A percentile compares a stretch with the other conserved stretches of the same genome.
Evolutionary conservation across 2,329 filamentous ascomycete species (phyloP).

Genomic region (Exophiala bonariae): DNA sequence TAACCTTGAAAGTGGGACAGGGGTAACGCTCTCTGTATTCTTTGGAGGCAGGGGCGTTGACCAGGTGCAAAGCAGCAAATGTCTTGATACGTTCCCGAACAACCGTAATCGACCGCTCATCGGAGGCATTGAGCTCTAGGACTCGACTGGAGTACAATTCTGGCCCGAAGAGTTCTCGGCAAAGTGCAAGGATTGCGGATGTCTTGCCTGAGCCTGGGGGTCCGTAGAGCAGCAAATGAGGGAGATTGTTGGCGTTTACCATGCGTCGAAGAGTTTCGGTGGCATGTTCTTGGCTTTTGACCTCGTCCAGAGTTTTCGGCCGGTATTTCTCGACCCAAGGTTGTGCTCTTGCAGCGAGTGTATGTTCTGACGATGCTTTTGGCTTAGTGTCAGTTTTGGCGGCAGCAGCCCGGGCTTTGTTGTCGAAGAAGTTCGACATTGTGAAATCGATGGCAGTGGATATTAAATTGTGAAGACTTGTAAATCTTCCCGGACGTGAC

Average conservation of each 20-base stretch:
- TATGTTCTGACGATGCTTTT: slow-evolving; percentile 58
- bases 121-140: slow-evolving; percentile 98
- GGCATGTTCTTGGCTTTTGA: slow-evolving; percentile 96
- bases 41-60: slow-evolving; percentile 22
- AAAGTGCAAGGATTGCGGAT: slow-evolving; percentile 92
- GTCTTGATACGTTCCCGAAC: slow-evolving; percentile 98
- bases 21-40: slow-evolving; percentile 67
- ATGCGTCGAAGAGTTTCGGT: slow-evolving; percentile 89
- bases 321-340: slow-evolving; percentile 95
- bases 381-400: slow-evolving; percentile 64
- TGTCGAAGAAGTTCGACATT: slow-evolving; percentile 93
- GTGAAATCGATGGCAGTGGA: too few relatives aligned
- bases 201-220: slow-evolving; percentile 98
- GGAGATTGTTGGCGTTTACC: slow-evolving; percentile 91
- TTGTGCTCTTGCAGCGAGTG: slow-evolving; percentile 67
- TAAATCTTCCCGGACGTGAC: too few relatives aligned
- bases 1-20: slow-evolving; percentile 97
- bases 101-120: slow-evolving; percentile 96
- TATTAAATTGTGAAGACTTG: too few relatives aligned
- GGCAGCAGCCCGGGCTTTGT: slow-evolving; percentile 75
- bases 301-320: slow-evolving; percentile 89
- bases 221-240: slow-evolving; percentile 99
- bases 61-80: slow-evolving; percentile 66
- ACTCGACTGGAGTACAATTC: slow-evolving; percentile 90
- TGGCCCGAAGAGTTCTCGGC: slow-evolving; percentile 95